Conservation (phyloP, 305 asterid genomes). For the Solanum hybrid region DNA sequence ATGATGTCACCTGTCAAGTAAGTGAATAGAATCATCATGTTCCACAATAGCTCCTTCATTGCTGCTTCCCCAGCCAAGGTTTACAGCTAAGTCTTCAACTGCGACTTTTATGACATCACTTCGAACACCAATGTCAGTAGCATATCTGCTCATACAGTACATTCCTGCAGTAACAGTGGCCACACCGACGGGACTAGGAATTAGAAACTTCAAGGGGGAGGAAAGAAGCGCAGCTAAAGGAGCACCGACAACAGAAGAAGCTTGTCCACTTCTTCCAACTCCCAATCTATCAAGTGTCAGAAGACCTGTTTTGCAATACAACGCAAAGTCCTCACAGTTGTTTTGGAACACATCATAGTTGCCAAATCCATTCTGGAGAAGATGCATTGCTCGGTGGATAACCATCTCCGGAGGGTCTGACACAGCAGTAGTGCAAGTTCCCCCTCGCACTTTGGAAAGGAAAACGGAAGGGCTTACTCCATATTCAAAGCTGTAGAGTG, state of each 20-base stretch:
- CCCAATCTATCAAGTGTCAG: constrained; percentile 62
- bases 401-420: constrained; percentile 51
- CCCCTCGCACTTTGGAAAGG: constrained; percentile 84
- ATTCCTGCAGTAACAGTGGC: constrained; percentile 84
- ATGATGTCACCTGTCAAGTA: constrained; percentile 21
- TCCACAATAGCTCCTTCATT: constrained; percentile 16
- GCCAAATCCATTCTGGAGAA: constrained; percentile 76
- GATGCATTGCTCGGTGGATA: constrained; percentile 77
- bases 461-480: constrained; percentile 63
- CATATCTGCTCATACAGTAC: constrained; percentile 86
- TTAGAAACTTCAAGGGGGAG: constrained; percentile 61
- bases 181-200: constrained; percentile 82
- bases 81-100: constrained; percentile 67
- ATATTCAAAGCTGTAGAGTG: constrained; percentile 64
- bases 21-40: constrained; percentile 16
- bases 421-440: constrained; percentile 81
- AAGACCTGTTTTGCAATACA: constrained; percentile 91
- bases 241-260: constrained; percentile 78
- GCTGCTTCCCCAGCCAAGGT: constrained; percentile 46
- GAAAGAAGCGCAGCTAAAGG: constrained; percentile 89
- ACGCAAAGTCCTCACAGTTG: constrained; percentile 90
- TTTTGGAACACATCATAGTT: constrained; percentile 74
- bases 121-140: constrained; percentile 83
- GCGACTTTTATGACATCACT: constrained; percentile 68
- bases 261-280: constrained; percentile 89